Evolutionary conservation across 345 rosid species (phyloP), one percentile per base, ranked within the genome.

Genomic region (Raphanus sativus): DNA sequence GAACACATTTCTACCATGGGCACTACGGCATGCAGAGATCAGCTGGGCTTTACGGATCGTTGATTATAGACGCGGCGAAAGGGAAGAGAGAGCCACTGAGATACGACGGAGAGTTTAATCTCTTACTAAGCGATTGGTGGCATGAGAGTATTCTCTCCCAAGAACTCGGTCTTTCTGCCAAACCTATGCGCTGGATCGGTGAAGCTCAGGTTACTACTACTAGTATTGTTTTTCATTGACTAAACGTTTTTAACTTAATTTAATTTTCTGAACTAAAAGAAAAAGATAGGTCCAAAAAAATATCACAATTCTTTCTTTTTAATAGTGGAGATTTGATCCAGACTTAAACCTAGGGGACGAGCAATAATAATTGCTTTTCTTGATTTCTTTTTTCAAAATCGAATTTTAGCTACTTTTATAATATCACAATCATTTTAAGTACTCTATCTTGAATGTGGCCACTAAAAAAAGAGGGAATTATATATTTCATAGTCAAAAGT

Each of bases 21-120:
- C 98, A 94, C 69, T 83, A 81, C 28, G 97, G 97, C 6, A 94
- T 91, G 96, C 98, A 91, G 79, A 89, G 98, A 73, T 85, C 92
- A 45, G 92, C 91, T 6, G 96, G 98, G 11, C 62, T 91, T 0
- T 90, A 90, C 21, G 96, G 94, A 9, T 84, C 91, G 0, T 29
- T 94, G 36, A 87, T 94, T 0, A 89, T 89, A 0, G 86, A 89
- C 7, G 85, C 85, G 48, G 87, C 84, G 4, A 76, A 87, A 24
- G 90, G 87, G 60, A 55, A 85, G 77, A 83, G 17, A 36, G 98
- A 91, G 59, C 85, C 88, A 0, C 85, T 94, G 71, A 88, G 83
- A 9, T 92, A 92, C 40, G 95, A 92, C 55, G 89, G 86, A 1
- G 97, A 90, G 78, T 80, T 87, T 58, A 79, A 82, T 68, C 59